Conservation (phyloP, 1,284 basidiomycete genomes). For the Puccinia polysora region DNA sequence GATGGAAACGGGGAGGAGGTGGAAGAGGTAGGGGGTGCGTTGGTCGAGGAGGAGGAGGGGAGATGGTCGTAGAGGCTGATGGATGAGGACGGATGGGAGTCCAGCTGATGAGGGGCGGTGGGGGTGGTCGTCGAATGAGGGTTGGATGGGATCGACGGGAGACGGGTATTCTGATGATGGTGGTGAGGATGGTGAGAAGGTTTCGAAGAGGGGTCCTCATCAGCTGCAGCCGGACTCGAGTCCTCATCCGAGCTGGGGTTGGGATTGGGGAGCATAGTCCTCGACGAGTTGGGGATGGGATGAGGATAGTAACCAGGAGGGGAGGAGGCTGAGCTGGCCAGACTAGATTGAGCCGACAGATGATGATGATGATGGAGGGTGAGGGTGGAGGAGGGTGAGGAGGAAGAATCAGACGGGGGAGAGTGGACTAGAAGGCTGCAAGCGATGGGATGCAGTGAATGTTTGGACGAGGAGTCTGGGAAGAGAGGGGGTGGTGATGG, state of each 20-base stretch:
- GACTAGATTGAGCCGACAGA: no score
- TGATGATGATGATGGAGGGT: no score
- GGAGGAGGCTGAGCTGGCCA: background rate
- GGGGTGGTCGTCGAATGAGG: background rate
- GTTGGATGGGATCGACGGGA: background rate
- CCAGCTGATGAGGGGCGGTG: slow-evolving; percentile 4
- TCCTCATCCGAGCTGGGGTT: slow-evolving; percentile 39
- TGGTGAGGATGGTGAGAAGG: background rate
- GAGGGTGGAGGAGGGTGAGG: no score
- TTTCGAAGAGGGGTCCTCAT: background rate
- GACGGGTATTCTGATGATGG: background rate
- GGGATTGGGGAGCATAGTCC: no score
- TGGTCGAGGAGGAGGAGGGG: slow-evolving; percentile 22
- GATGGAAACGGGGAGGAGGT: slow-evolving; percentile 14
- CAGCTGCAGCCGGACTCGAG: slow-evolving; percentile 17
- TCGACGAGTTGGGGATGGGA: background rate
- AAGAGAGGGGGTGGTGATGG: background rate
- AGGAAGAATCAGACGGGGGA: no score
- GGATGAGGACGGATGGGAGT: background rate
- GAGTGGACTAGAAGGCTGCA: no score
- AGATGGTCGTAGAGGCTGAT: slow-evolving; percentile 21
- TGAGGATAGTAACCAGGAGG: background rate
- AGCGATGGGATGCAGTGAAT: background rate
- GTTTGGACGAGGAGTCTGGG: background rate
- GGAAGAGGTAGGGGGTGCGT: slow-evolving; percentile 2